These are phyloP conservation scores for Colletotrichum noveboracense DNA, from an alignment of 2,329 filamentous ascomycete genomes.

Conservation along the genomic window DNA sequence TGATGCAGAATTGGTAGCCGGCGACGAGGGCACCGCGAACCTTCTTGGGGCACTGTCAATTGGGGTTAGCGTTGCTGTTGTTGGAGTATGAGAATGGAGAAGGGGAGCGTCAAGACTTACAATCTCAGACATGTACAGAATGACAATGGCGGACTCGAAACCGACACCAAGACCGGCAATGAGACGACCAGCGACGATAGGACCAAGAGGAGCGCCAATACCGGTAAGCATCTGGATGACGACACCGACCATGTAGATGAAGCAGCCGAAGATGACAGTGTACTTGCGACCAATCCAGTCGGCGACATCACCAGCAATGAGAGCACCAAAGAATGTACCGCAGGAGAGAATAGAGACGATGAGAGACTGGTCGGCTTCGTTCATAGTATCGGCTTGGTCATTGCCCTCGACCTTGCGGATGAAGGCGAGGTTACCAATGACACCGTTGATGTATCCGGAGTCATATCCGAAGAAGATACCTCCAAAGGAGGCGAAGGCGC, in stretches of 20 bases:
- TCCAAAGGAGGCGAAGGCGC: constrained; percentile 73
- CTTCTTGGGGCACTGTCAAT: constrained; percentile 61
- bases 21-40: constrained; percentile 81
- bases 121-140: constrained; percentile 89
- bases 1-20: constrained; percentile 85
- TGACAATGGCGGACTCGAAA: constrained; percentile 80
- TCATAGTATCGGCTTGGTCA: constrained; percentile 34
- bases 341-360: constrained; percentile 80
- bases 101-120: constrained; percentile 37
- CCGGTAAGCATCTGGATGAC: constrained; percentile 67
- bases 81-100: background rate
- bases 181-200: constrained; percentile 76
- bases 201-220: constrained; percentile 53
- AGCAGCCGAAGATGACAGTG: constrained; percentile 74
- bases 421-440: constrained; percentile 59
- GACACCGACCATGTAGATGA: constrained; percentile 73
- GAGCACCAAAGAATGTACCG: constrained; percentile 79
- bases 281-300: constrained; percentile 77
- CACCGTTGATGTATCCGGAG: constrained; percentile 76
- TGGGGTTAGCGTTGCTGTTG: background rate
- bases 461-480: constrained; percentile 83
- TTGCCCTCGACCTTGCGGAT: constrained; percentile 53
- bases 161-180: constrained; percentile 80
- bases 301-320: constrained; percentile 79
- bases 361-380: constrained; percentile 53